Evolutionary conservation across 1,284 basidiomycete genomes (phyloP).

Genomic region (Cutaneotrichosporon cavernicola): DNA sequence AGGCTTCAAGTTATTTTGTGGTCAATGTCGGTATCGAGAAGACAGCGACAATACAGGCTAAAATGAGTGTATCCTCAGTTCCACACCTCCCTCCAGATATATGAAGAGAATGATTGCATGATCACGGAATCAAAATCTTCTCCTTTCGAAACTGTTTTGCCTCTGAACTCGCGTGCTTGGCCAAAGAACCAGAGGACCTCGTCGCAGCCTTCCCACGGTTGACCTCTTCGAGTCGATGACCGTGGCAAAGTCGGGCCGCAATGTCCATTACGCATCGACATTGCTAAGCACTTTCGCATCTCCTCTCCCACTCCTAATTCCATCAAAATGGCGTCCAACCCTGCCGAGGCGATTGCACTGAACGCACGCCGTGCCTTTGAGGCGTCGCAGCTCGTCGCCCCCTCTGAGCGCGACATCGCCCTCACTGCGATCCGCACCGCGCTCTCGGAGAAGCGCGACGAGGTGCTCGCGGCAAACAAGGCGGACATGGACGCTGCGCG

Average conservation of each 20-base stretch:
- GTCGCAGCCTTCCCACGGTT: slow-evolving; percentile 13
- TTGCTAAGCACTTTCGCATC: neutral
- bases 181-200: neutral
- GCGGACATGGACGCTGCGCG: slow-evolving; percentile 77
- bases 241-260: slow-evolving; percentile 4
- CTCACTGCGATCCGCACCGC: slow-evolving; percentile 68
- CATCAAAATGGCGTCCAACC: neutral
- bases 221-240: neutral
- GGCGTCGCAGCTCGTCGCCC: slow-evolving; percentile 72
- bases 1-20: no score
- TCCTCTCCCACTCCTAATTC: neutral
- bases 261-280: neutral
- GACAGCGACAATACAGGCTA: no score
- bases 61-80: no score
- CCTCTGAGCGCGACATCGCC: slow-evolving; percentile 67
- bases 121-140: neutral
- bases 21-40: no score
- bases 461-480: slow-evolving; percentile 74
- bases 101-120: no score
- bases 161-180: no score
- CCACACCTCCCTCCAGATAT: no score
- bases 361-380: slow-evolving; percentile 79
- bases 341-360: slow-evolving; percentile 59
- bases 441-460: slow-evolving; percentile 63
- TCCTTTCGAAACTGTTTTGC: neutral